Base-by-base conservation (phyloP, 768 basidiomycete species). In the Paxillus ammoniavirescens region DNA sequence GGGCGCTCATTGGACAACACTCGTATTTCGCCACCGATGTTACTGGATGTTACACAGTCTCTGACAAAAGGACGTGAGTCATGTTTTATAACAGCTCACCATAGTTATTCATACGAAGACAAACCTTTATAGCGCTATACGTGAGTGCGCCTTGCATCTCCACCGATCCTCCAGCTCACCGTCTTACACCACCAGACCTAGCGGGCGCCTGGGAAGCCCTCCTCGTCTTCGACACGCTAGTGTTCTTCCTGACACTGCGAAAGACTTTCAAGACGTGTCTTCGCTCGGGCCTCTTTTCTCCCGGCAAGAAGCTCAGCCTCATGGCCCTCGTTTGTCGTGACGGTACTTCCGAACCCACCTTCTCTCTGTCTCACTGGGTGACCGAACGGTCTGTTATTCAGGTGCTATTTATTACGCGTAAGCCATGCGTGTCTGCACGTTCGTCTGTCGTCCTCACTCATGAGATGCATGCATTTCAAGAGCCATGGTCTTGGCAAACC, bases 351-450 rank as follows among this genome's bases (percentile, higher is more conserved):
- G 35, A 17, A 21, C 3, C 41, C 15, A 31, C 26, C 26, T 47
- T 26, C 41, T 46, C 14, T 30, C 26, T 10, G 44, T 18, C 30
- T n/a, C 18, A 14, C 42, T 36, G 4, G 26, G 30, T 47, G 17
- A 42, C 17, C 2, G 35, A 35, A 12, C 31, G 31, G 31, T 3
- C 23, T 26, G 36, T 9, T 8, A 17, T 30, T 17, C 51, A 82
- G 82, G 82, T 49, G 76, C 79, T 2, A 62, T 83, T 21, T 84
- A 82, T 60, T 83, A 80, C 57, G 78, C 73, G 82, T 83, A 55
- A 68, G 80, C 15, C 38, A 42, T 42, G 30, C 17, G 17, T 30
- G 17, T 35, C 6, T 49, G 14, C 14, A 9, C 9, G 41, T 23
- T 49, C 38, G 18, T 23, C 46, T 35, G 23, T 26, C 26, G 26